Evolutionary conservation across 495 filamentous ascomycete species (phyloP), one percentile per base, ranked within the genome.

Genomic region (Alectoria sarmentosa): DNA sequence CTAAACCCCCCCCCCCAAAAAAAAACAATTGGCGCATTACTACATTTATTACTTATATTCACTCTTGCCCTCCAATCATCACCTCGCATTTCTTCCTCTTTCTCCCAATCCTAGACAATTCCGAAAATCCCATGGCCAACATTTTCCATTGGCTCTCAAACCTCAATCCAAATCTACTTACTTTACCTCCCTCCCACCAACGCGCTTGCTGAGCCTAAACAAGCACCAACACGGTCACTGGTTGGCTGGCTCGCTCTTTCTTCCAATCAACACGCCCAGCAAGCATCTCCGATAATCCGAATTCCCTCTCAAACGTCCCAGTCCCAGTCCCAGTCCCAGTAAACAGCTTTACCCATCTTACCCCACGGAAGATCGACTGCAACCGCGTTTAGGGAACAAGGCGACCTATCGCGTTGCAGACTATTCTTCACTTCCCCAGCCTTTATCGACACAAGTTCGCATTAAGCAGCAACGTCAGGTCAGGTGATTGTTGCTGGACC

Each of bases 201-300:
- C n/a, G 37, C 36, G 57, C 36, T 41, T 41, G 7, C 10, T 17
- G 39, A 60, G 57, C 39, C 30, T 23, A 60, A 30, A 38, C 56
- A 60, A 52, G 32, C 34, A 63, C 62, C 63, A 65, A 60, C 63
- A 32, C 13, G 17, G 28, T 55, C 52, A 55, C 30, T 55, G 28
- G 26, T 41, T 61, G 42, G 69, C 59, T 71, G 69, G 69, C 60
- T 69, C 69, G 65, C 67, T 66, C 67, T 58, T 44, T 21, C 58
- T 68, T 67, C 67, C 69, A 69, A 71, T 69, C 67, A 65, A 37
- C 61, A 63, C 58, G 55, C 58, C 58, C 58, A 65, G 56, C 61
- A 64, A 62, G 55, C 64, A 66, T 65, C 37, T 54, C 46, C 44
- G 46, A 42, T n/a, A 44, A 37, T 32, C 42, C 57, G 52, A 38